Evolutionary conservation across 805 yeast species (phyloP).

Genomic region (Lachancea thermotolerans): DNA sequence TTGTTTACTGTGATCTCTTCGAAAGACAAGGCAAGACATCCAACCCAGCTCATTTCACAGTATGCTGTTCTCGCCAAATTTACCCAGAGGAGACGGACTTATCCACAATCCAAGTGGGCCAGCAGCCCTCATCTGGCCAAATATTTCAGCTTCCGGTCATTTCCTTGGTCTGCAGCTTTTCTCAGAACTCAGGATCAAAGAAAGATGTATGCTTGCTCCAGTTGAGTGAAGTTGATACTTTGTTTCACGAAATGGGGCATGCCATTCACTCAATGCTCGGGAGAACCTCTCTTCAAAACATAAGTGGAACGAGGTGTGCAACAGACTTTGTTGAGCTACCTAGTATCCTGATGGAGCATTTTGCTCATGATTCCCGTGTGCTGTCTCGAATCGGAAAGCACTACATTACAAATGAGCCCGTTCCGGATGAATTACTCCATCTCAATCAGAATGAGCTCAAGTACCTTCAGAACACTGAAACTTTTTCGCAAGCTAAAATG

Average conservation of each 20-base stretch:
- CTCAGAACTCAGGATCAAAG: slow-evolving; percentile 32
- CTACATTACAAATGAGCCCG: slow-evolving; percentile 49
- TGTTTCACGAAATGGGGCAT: slow-evolving; percentile 98
- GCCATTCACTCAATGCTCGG: slow-evolving; percentile 98
- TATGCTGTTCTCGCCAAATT: slow-evolving; percentile 84
- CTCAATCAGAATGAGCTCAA: slow-evolving; percentile 46
- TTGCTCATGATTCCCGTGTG: slow-evolving; percentile 77
- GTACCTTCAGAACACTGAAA: slow-evolving; percentile 60
- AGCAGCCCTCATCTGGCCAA: slow-evolving; percentile 33
- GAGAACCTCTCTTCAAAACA: slow-evolving; percentile 79
- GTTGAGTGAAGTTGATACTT: slow-evolving; percentile 79
- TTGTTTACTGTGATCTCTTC: slow-evolving; percentile 82
- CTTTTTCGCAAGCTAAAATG: slow-evolving; percentile 82
- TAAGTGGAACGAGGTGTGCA: slow-evolving; percentile 90
- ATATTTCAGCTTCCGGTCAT: slow-evolving; percentile 82
- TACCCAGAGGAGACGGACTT: slow-evolving; percentile 46
- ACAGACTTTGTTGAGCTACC: slow-evolving; percentile 97
- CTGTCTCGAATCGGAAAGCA: slow-evolving; percentile 67
- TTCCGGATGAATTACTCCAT: slow-evolving; percentile 45
- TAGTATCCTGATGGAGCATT: slow-evolving; percentile 91
- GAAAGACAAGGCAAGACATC: slow-evolving; percentile 68
- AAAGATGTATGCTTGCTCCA: slow-evolving; percentile 52
- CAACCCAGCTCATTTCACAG: slow-evolving; percentile 92
- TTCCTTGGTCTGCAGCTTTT: slow-evolving; percentile 80
- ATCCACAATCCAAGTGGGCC: slow-evolving; percentile 31